These are phyloP conservation scores for Cucurbita argyrosperma DNA, from an alignment of 306 rosid species.

Conservation along the genomic window DNA sequence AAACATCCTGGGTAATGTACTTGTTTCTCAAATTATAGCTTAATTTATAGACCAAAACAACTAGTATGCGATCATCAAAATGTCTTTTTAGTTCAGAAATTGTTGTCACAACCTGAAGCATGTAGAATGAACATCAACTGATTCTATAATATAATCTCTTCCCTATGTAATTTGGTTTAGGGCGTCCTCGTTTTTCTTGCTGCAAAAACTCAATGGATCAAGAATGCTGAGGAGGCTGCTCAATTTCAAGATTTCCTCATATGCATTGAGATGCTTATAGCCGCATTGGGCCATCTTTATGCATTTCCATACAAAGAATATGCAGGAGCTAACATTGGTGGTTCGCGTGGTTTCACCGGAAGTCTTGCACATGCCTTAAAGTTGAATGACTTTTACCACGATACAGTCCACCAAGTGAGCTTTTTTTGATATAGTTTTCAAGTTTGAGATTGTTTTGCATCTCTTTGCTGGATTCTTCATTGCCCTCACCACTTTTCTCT, in stretches of 20 bases:
- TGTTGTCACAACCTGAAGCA: not conserved
- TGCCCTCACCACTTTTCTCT: not conserved
- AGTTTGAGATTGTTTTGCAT: not conserved
- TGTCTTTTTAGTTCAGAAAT: not conserved
- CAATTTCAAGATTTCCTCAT: conserved; percentile 74
- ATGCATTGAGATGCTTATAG: conserved; percentile 94
- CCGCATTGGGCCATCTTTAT: conserved; percentile 82
- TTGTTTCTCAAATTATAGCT: not conserved
- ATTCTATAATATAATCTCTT: not conserved
- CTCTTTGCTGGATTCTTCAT: not conserved
- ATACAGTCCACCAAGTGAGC: conserved; percentile 92
- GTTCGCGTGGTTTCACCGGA: conserved; percentile 55
- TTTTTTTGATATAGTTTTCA: not conserved
- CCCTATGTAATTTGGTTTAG: conserved; percentile 28
- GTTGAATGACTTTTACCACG: conserved; percentile 88
- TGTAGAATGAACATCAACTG: not conserved
- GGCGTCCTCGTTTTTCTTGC: conserved; percentile 96
- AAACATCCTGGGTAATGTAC: not conserved
- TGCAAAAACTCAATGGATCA: conserved; percentile 68
- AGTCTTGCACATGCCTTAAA: conserved; percentile 86
- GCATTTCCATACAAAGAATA: conserved; percentile 99
- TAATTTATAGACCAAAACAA: not conserved
- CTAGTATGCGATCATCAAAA: not conserved
- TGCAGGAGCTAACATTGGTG: conserved; percentile 94
- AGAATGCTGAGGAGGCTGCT: conserved; percentile 86